These are phyloP conservation scores for Citrullus amarus DNA, from an alignment of 306 rosid species.

Conservation along the genomic window DNA sequence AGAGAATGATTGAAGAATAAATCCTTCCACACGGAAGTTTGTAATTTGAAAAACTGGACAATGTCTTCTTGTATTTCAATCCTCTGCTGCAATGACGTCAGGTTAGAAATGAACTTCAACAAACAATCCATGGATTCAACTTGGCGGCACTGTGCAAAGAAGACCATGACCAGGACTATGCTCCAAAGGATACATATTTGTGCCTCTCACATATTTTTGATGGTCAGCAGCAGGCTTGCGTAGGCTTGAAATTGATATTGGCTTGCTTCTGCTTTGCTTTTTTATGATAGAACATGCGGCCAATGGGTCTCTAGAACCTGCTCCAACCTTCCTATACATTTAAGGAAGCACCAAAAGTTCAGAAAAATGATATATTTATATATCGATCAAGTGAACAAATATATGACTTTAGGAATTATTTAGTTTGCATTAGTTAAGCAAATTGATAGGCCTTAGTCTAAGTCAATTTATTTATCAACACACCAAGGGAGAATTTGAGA, in stretches of 20 bases:
- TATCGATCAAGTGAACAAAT: neutral
- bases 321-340: constrained; percentile 64
- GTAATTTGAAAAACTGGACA: neutral
- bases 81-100: neutral
- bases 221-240: constrained; percentile 51
- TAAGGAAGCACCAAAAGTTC: neutral
- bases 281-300: constrained; percentile 49
- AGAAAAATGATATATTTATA: neutral
- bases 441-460: too few species aligned
- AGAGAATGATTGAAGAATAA: neutral
- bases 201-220: constrained; percentile 43
- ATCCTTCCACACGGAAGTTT: neutral
- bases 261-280: constrained; percentile 42
- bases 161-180: constrained; percentile 52
- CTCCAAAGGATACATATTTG: constrained; percentile 85
- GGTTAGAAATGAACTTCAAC: neutral
- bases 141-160: constrained; percentile 63
- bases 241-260: constrained; percentile 25
- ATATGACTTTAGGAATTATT: neutral
- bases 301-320: constrained; percentile 62
- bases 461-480: too few species aligned
- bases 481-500: too few species aligned
- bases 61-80: neutral
- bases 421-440: neutral
- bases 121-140: constrained; percentile 10